Base-by-base conservation (phyloP, 805 yeast species). In the Kurtzmaniella fragi region DNA sequence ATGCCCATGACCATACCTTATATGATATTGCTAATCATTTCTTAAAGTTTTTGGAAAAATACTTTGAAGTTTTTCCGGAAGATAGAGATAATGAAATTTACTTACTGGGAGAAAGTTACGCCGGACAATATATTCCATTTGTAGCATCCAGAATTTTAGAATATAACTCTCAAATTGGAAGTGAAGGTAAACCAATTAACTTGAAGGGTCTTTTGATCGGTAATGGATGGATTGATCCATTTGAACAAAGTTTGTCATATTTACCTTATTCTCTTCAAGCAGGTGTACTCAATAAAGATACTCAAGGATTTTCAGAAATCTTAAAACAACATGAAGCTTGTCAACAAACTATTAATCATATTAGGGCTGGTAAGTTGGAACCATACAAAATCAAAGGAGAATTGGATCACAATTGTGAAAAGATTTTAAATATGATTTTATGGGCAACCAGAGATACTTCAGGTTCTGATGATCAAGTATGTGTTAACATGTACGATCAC, bases 41-140 rank as follows among this genome's bases (percentile, higher is more conserved):
- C 44, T 50, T 82, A 36, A 54, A 53, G 6, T 93, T 93, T 53
- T 55, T 93, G 51, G 71, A 74, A 17, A 73, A 75, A 46, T 93
- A 80, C 62, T 82, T 75, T 48, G 66, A 70, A 40, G 55, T 79
- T 3, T 91, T 91, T 36, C 46, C 42, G 7, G 80, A 84, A 35
- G 87, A 85, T 48, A 45, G 57, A 2, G 49, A 51, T 5, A 80
- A 82, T 43, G 84, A 86, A 23, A 64, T 93, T 2, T 78, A 80
- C 46, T 60, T 93, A 27, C 95, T 96, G 0, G 99, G 99, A 25
- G 99, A 93, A 65, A 85, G 95, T 47, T 93, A 84, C 62, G 98
- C 98, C 1, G 99, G 99, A 15, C 97, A 93, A 57, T 93, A 88
- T 56, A 84, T 93, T 39, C 98, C 99, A 0, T 86, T 84, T 58